phyloP scores from a whole-genome alignment of 202 grass and related monocot species.

The Panicum virgatum region DNA sequence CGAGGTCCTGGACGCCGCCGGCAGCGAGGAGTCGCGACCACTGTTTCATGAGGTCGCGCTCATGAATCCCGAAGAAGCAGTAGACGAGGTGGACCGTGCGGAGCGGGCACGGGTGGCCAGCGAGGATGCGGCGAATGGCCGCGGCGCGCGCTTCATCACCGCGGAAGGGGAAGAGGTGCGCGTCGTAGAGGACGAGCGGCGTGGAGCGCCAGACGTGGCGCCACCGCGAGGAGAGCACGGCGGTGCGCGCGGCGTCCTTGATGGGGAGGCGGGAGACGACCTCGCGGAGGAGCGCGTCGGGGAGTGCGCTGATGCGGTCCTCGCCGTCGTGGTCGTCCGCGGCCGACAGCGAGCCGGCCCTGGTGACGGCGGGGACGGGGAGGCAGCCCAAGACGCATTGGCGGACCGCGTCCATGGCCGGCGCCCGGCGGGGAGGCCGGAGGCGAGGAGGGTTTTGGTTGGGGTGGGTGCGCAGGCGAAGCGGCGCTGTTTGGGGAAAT shows the following conservation, averaged over 20 bases:
- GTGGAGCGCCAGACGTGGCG: not conserved
- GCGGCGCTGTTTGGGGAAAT: too few species aligned
- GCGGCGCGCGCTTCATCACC: not conserved
- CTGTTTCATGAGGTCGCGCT: not conserved
- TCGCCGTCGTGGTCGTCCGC: not conserved
- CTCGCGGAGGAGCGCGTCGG: constrained; percentile 9
- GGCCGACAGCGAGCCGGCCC: not conserved
- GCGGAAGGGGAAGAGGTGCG: not conserved
- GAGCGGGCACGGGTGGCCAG: not conserved
- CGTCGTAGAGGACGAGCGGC: not conserved
- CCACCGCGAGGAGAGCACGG: not conserved
- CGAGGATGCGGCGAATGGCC: not conserved
- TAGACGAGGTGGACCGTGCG: not conserved
- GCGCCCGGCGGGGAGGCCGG: not conserved
- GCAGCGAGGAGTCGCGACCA: not conserved
- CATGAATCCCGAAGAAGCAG: not conserved
- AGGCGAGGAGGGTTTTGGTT: not conserved
- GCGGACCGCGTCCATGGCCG: not conserved
- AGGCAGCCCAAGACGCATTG: not conserved
- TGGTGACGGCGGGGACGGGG: not conserved
- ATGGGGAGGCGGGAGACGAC: constrained; percentile 25
- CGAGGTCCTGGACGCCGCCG: not conserved
- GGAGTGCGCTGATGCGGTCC: constrained; percentile 21
- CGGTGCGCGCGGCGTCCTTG: not conserved
- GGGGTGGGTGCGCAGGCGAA: too few species aligned